Conservation (phyloP, 805 yeast genomes). For the Pichia eremophila region DNA sequence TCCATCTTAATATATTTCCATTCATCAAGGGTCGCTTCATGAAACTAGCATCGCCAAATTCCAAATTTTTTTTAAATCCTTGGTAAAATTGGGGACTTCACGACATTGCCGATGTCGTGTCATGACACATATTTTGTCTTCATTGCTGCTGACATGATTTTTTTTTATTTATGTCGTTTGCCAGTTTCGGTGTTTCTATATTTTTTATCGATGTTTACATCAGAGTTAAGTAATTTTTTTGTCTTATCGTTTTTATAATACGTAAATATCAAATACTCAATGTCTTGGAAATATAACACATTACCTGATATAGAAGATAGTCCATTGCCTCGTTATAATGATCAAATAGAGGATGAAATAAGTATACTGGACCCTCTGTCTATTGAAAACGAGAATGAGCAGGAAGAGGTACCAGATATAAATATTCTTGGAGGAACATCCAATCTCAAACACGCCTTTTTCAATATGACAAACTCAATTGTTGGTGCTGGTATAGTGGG, state of each 20-base stretch:
- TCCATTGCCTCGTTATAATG: slow-evolving; percentile 1
- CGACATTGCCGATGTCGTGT: no score
- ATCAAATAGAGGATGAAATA: slow-evolving; percentile 8
- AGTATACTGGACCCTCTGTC: slow-evolving; percentile 10
- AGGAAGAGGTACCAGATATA: not conserved
- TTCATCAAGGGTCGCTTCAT: no score
- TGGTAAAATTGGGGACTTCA: no score
- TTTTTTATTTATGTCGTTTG: no score
- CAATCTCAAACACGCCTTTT: slow-evolving; percentile 75
- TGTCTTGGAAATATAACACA: not conserved
- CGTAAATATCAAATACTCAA: not conserved
- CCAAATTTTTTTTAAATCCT: not conserved
- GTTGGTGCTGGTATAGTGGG: slow-evolving; percentile 95
- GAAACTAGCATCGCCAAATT: not conserved
- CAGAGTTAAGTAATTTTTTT: no score
- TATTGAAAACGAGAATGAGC: not conserved
- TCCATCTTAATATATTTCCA: no score
- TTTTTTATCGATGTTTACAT: no score
- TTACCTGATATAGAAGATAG: not conserved
- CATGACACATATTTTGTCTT: no score
- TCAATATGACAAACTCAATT: slow-evolving; percentile 95
- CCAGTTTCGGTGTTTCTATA: no score
- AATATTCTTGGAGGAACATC: slow-evolving; percentile 22
- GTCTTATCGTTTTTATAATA: no score
- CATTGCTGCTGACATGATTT: no score